Evolutionary conservation across 352 stramenopile species (phyloP), one percentile per base, ranked within the genome.

Genomic region (Phytophthora tentaculata): DNA sequence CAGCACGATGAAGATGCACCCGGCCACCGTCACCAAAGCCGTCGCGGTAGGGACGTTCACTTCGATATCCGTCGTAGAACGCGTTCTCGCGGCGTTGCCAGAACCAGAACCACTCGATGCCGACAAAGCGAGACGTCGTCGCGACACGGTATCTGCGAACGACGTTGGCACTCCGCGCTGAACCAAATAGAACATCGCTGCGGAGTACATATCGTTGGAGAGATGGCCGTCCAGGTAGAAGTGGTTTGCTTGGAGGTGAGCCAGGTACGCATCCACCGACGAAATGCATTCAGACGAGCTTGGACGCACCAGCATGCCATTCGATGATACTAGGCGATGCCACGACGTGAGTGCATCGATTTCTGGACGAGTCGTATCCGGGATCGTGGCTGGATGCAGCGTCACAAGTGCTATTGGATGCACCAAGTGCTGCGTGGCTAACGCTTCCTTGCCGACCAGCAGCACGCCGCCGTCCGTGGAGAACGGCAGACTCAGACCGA

Each of bases 1-100:
- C 47, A 86, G 22, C 12, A 83, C 67, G 68, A 91, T 87, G 28
- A 69, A 74, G 52, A 77, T 73, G 49, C 79, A 91, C 9, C 79
- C 83, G 7, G 61, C 54, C 23, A 88, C 74, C 3, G 83, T 89
- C 35, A 84, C 70, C 50, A 79, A 53, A 0, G 78, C 79, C 2
- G 76, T 83, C n/a, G 67, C 67, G 55, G 55, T 65, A 37, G 79
- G 70, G 4, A 89, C 71, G 5, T 81, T 77, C 28, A 91, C 75
- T 59, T 71, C 58, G 43, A 91, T 81, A 20, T 82, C 61, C n/a
- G 74, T 83, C n/a, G 71, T 69, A 23, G 55, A 49, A 67, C 17
- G 22, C 37, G 20, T 6, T 8, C 24, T n/a, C 55, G 16, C 56
- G 37, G 56, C 39, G 39, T 62, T 60, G 44, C 32, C 20, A 5